phyloP scores from a whole-genome alignment of 108 stramenopile genomes.

The Stephanodiscus minutulus region DNA sequence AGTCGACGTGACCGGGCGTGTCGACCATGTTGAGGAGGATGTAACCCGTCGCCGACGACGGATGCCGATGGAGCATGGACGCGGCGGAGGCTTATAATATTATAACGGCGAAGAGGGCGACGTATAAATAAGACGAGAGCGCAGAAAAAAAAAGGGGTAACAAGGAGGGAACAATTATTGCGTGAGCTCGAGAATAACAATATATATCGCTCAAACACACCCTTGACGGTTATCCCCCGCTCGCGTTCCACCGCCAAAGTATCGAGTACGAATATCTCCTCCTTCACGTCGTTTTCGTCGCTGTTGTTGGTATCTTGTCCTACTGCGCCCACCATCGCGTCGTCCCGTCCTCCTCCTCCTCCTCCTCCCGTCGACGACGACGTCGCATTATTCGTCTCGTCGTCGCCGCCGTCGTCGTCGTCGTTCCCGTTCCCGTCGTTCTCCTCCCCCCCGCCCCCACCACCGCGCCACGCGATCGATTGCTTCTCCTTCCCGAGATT shows the following conservation, averaged over 20 bases:
- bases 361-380: too few species aligned
- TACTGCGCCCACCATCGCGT: conserved; percentile 1
- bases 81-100: conserved; percentile 96
- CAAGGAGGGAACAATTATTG: too few species aligned
- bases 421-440: not conserved
- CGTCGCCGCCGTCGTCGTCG: conserved; percentile 9
- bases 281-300: conserved; percentile 47
- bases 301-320: not conserved
- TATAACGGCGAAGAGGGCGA: too few species aligned
- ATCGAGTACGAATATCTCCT: conserved; percentile 94
- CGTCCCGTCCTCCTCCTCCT: too few species aligned
- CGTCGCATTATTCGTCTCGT: conserved; percentile 5
- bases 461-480: conserved; percentile 44
- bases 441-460: conserved; percentile 25
- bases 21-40: conserved; percentile 94
- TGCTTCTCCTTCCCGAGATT: conserved; percentile 75
- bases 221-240: conserved; percentile 95
- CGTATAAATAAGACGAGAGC: too few species aligned
- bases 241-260: conserved; percentile 94
- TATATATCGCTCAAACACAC: too few species aligned
- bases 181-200: too few species aligned
- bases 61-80: conserved; percentile 93
- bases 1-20: conserved; percentile 97
- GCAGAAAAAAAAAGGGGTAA: too few species aligned
- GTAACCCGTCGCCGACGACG: conserved; percentile 65